Conservation (phyloP, 2,329 filamentous ascomycete genomes). For the Amphichorda felina region DNA sequence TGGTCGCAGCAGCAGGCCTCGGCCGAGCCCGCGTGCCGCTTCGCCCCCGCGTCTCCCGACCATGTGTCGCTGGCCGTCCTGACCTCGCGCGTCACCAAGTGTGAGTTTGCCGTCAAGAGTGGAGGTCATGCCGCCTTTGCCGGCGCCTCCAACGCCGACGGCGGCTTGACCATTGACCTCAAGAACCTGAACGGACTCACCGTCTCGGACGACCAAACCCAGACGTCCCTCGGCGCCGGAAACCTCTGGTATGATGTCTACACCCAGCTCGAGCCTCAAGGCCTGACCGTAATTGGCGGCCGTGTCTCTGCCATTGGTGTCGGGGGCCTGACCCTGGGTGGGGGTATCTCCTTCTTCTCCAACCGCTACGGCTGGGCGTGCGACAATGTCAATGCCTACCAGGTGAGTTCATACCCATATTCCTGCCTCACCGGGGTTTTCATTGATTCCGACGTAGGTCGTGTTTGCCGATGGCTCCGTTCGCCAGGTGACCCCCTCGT, state of each 20-base stretch:
- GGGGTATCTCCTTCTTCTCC: constrained; percentile 36
- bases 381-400: constrained; percentile 29
- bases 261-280: constrained; percentile 14
- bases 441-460: too few relatives aligned
- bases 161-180: constrained; percentile 31
- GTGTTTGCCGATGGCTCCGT: too few relatives aligned
- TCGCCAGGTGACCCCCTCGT: too few relatives aligned
- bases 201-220: constrained; percentile 18
- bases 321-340: constrained; percentile 29
- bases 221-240: constrained; percentile 21
- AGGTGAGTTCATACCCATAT: too few relatives aligned
- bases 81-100: neutral
- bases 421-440: too few relatives aligned
- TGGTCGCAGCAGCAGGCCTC: neutral
- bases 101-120: constrained; percentile 32
- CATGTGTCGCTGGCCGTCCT: neutral
- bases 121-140: constrained; percentile 39
- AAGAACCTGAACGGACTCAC: constrained; percentile 21
- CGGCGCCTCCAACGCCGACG: constrained; percentile 25
- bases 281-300: constrained; percentile 24
- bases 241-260: constrained; percentile 27
- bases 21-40: neutral
- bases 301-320: constrained; percentile 27
- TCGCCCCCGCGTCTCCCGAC: neutral
- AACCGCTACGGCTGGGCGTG: constrained; percentile 30